Evolutionary conservation across 2,329 filamentous ascomycete species (phyloP), one percentile per base, ranked within the genome.

Genomic region (Metarhizium sp.): DNA sequence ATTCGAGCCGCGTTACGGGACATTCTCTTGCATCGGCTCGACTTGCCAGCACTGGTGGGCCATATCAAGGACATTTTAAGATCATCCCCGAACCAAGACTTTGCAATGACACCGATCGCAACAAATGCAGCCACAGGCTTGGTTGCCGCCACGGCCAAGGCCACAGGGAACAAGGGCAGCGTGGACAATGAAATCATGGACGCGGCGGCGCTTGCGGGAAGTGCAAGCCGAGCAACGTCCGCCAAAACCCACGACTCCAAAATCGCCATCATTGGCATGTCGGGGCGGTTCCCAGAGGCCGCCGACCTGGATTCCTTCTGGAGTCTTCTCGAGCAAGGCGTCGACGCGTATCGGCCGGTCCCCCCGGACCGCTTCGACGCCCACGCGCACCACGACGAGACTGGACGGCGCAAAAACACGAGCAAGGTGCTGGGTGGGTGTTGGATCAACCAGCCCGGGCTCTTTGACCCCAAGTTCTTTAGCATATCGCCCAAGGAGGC

Each of bases 401-500:
- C 46, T 11, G 51, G 47, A 6, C 50, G 53, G 16, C 14, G 7
- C 25, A 50, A 30, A 7, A 56, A 56, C 14, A 53, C 34, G 4
- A 45, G 20, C 16, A 38, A 16, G 16, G 48, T 45, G 11, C 30
- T 18, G 13, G 29, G 50, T 20, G 55, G 55, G 6, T 45, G 40
- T 59, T 65, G 84, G 70, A 80, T 86, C 55, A 79, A 85, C 49
- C 77, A 85, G 61, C 82, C 83, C 0, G 81, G 81, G 55, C 73
- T 82, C 30, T 87, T 87, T 62, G 84, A 87, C 59, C 78, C 82
- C 30, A 73, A 78, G 2, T 87, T 87, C 72, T 87, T 87, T 77
- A 85, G 85, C 67, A 86, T 87, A 79, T 86, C 83, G 53, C 84
- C 84, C 5, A 79, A 82, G 58, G 85, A 87, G 67, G 84, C 85